phyloP scores from a whole-genome alignment of 1,284 basidiomycete species.

The Inonotus obliquus region DNA sequence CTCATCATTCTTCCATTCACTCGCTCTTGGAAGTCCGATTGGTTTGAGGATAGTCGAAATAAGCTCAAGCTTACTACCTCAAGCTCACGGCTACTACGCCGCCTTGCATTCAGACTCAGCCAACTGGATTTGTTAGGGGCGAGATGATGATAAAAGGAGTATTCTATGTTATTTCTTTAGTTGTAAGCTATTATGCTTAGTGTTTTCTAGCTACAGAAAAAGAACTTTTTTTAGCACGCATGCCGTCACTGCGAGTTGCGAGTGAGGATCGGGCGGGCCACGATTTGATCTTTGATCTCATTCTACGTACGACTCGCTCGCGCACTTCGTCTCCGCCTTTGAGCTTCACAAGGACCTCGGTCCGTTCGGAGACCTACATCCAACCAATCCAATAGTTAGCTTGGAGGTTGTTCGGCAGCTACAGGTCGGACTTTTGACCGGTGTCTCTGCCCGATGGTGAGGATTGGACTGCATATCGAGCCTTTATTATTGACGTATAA shows the following conservation, averaged over 20 bases:
- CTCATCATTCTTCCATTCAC: not conserved
- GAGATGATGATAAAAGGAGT: not conserved
- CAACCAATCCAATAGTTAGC: not conserved
- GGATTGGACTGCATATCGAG: not conserved
- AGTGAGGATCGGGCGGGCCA: not conserved
- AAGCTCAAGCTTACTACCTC: slow-evolving; percentile 7
- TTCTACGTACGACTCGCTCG: not conserved
- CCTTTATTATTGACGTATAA: not conserved
- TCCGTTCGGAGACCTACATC: not conserved
- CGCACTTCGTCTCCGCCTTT: not conserved
- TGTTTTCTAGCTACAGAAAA: not conserved
- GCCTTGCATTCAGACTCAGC: not conserved
- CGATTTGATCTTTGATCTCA: not conserved
- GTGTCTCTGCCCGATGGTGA: not conserved
- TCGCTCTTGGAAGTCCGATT: slow-evolving; percentile 1
- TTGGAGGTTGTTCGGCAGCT: slow-evolving; percentile 4
- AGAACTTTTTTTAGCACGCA: not conserved
- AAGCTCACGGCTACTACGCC: not conserved
- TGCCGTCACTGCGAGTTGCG: no score
- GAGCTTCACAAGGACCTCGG: not conserved
- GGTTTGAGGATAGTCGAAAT: not conserved
- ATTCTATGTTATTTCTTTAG: not conserved
- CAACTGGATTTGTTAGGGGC: not conserved
- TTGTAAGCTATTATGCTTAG: not conserved
- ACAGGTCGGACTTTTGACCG: not conserved